Percentiles rank a stretch among this genome's conserved stretches.
These are phyloP conservation scores for Yarrowia yakushimensis DNA, from an alignment of 805 yeast genomes.

Conservation along the genomic window DNA sequence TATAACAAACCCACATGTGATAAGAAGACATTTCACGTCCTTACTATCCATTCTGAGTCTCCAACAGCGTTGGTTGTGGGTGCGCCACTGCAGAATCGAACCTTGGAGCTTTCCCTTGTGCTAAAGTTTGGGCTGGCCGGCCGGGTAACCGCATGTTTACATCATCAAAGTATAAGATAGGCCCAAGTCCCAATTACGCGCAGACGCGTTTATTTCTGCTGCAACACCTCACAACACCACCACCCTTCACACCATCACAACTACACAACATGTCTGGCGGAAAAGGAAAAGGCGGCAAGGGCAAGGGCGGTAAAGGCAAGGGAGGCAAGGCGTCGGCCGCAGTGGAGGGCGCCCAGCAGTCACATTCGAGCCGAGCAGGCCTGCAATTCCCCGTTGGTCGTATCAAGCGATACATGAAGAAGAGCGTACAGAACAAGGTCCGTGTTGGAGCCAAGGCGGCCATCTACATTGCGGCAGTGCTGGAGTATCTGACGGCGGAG, in stretches of 20 bases:
- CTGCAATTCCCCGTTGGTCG: slow-evolving; percentile 94
- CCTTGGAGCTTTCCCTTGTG: not conserved
- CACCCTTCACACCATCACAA: not conserved
- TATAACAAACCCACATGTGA: too few species aligned
- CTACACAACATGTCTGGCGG: slow-evolving; percentile 22
- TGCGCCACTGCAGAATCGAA: not conserved
- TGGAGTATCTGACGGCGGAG: slow-evolving; percentile 97
- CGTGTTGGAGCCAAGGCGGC: slow-evolving; percentile 89
- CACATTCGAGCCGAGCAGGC: slow-evolving; percentile 93
- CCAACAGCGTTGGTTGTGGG: not conserved
- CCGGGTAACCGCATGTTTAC: slow-evolving; percentile 22
- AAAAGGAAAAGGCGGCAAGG: slow-evolving; percentile 52
- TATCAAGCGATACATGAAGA: slow-evolving; percentile 93
- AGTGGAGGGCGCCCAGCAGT: slow-evolving; percentile 52
- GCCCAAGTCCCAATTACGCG: slow-evolving; percentile 13
- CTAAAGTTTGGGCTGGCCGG: slow-evolving; percentile 16
- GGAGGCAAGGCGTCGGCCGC: slow-evolving; percentile 74
- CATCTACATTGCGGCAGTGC: slow-evolving; percentile 90
- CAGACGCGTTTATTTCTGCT: slow-evolving; percentile 25
- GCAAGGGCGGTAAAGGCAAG: slow-evolving; percentile 95
- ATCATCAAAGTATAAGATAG: slow-evolving; percentile 24
- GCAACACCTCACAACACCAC: not conserved
- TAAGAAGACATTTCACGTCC: too few species aligned
- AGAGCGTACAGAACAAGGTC: slow-evolving; percentile 77
- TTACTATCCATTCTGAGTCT: too few species aligned